Percentiles rank a stretch among this genome's conserved stretches.
phyloP scores from a whole-genome alignment of 1,139 yeast species.

The Diutina neorugosa region DNA sequence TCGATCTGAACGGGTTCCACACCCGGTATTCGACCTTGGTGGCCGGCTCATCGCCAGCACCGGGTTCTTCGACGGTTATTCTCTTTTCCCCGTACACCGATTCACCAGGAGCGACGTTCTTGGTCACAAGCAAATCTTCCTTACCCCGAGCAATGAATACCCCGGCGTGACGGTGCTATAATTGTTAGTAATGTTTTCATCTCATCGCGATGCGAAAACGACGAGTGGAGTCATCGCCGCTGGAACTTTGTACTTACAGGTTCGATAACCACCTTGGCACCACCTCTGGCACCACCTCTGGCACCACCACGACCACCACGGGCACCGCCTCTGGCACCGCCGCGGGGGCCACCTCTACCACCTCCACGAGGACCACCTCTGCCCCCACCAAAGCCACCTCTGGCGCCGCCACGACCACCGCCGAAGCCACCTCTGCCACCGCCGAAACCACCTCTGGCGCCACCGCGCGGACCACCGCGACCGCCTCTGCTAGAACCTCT shows the following conservation, averaged over 20 bases:
- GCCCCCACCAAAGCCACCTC: constrained; percentile 12
- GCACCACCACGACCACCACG: constrained; percentile 42
- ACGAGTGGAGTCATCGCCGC: too few species aligned
- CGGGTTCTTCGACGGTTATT: constrained; percentile 81
- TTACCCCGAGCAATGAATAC: constrained; percentile 99
- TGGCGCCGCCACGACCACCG: constrained; percentile 23
- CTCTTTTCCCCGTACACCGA: constrained; percentile 97
- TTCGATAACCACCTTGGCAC: constrained; percentile 93
- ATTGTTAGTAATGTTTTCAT: neutral
- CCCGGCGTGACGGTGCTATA: constrained; percentile 81
- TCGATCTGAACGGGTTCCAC: constrained; percentile 99
- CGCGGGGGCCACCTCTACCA: constrained; percentile 15
- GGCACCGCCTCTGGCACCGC: constrained; percentile 20
- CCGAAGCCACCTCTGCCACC: constrained; percentile 15
- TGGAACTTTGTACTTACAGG: constrained; percentile 28
- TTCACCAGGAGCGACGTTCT: constrained; percentile 96
- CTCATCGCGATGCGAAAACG: neutral
- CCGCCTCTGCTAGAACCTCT: constrained; percentile 19
- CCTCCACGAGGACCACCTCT: constrained; percentile 30
- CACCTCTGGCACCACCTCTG: constrained; percentile 56
- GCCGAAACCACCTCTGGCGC: constrained; percentile 12
- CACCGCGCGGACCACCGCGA: constrained; percentile 3
- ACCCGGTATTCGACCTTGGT: constrained; percentile 98
- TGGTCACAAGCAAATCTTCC: constrained; percentile 95
- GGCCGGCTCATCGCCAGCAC: constrained; percentile 63